These are phyloP conservation scores for Rhynchospora breviuscula DNA, from an alignment of 176 grass and related monocot species.

Conservation along the genomic window DNA sequence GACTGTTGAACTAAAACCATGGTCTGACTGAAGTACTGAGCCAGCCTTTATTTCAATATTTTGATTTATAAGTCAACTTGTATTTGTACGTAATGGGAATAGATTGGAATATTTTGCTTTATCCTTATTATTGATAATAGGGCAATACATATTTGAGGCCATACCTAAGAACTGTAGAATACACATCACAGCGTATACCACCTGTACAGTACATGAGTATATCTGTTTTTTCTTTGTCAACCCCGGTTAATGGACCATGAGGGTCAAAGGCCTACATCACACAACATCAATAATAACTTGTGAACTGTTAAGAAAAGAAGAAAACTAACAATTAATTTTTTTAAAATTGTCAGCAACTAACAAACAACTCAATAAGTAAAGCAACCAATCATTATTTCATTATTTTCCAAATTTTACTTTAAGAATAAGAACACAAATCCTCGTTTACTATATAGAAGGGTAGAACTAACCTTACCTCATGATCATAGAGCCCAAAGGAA, in stretches of 20 bases:
- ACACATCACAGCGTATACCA: constrained; percentile 85
- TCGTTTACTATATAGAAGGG: not conserved
- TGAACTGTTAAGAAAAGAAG: not conserved
- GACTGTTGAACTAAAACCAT: not conserved
- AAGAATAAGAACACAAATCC: not conserved
- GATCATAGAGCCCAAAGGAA: constrained; percentile 66
- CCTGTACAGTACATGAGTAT: constrained; percentile 97
- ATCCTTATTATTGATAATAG: not conserved
- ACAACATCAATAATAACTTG: not conserved
- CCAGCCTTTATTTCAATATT: not conserved
- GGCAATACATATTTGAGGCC: not conserved
- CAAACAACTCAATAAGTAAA: not conserved
- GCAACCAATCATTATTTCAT: not conserved
- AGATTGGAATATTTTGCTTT: constrained; percentile 2
- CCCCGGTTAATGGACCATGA: constrained; percentile 54
- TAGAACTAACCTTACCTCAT: constrained; percentile 41
- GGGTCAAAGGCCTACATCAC: constrained; percentile 32
- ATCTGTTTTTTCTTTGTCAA: constrained; percentile 70
- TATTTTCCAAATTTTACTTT: not conserved
- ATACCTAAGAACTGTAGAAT: constrained; percentile 90
- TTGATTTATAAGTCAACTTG: not conserved
- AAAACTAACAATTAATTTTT: not conserved
- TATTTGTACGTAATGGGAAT: not conserved
- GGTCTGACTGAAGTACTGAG: not conserved
- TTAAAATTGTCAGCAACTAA: no score